Base-by-base conservation (phyloP, 305 asterid genomes). In the Fraxinus angustifolia region DNA sequence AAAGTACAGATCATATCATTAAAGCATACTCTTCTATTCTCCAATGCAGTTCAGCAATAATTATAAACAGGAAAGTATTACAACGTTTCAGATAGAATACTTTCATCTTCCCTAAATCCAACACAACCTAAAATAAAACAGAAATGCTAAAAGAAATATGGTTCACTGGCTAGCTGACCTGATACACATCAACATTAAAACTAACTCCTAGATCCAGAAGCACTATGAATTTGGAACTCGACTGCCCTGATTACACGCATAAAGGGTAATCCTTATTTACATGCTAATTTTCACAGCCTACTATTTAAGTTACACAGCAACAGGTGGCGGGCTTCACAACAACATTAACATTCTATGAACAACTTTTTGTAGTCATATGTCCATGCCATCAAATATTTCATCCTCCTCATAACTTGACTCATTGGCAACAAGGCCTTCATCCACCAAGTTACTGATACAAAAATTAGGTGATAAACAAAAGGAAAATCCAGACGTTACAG, bases 331-430 rank as follows among this genome's bases (percentile, higher is more conserved):
- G 33, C 73, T 68, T 68, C 75, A 14, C 75, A 68, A 23, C 40
- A 68, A 68, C 10, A 31, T 68, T 31, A 68, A 16, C 40, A 68
- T 62, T 62, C 71, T 23, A 62, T 62, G 31, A 60, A 83, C 84
- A 81, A 73, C 50, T 31, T 48, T 48, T 19, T 30, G 17, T 36
- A 74, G 34, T 95, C 83, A 94, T 75, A 96, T 94, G 88, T 96
- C 99, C 99, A 96, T 96, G 83, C 75, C 87, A 42, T 94, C 94
- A 48, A 96, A 94, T 77, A 94, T 93, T 78, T 80, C 97, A 78
- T 92, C 92, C 76, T 90, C 97, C 81, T 89, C 95, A 0, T 45
- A 75, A 83, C 85, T 77, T 23, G 79, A 84, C 42, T 79, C 90
- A n/a, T 90, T 86, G 6, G 36, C 82, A 30, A 75, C 79, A 88